Conservation (phyloP, 202 grass and related monocot genomes). For the Panicum hallii region DNA sequence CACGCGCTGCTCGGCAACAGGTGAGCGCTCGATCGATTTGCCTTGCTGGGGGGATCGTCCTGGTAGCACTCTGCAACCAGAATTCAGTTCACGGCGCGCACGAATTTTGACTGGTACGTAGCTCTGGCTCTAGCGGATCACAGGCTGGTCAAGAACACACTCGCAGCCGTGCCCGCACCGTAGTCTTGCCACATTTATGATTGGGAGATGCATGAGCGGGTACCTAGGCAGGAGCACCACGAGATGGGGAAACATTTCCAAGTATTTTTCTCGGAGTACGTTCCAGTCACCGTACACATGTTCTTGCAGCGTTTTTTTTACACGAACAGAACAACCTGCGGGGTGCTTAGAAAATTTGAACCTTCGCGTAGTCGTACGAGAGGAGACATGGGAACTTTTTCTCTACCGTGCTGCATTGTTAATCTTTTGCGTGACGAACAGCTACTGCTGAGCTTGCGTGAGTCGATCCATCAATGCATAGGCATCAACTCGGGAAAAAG, state of each 20-base stretch:
- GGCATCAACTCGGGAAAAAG: constrained; percentile 43
- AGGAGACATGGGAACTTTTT: background rate
- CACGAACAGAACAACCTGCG: background rate
- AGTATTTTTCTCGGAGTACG: background rate
- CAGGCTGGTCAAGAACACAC: constrained; percentile 29
- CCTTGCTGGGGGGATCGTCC: background rate
- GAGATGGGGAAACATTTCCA: constrained; percentile 25
- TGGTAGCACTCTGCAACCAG: background rate
- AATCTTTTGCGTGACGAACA: constrained; percentile 5
- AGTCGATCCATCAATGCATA: constrained; percentile 36
- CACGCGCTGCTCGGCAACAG: constrained; percentile 84
- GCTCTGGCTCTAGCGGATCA: background rate
- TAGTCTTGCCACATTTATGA: constrained; percentile 55
- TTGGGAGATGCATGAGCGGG: background rate
- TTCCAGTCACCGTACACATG: constrained; percentile 15
- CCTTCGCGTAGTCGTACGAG: background rate
- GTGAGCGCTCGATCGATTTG: constrained; percentile 5
- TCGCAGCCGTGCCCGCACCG: constrained; percentile 25
- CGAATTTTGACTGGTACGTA: constrained; percentile 42
- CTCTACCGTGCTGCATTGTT: background rate
- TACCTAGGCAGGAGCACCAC: constrained; percentile 14
- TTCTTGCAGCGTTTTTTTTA: constrained; percentile 4
- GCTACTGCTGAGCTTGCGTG: constrained; percentile 32
- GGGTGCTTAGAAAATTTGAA: too few relatives aligned
- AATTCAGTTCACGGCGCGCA: background rate